A percentile compares a stretch with the other conserved stretches of the same genome.
Evolutionary conservation across 768 basidiomycete species (phyloP).

Genomic region (Leccinum fibrillosum): DNA sequence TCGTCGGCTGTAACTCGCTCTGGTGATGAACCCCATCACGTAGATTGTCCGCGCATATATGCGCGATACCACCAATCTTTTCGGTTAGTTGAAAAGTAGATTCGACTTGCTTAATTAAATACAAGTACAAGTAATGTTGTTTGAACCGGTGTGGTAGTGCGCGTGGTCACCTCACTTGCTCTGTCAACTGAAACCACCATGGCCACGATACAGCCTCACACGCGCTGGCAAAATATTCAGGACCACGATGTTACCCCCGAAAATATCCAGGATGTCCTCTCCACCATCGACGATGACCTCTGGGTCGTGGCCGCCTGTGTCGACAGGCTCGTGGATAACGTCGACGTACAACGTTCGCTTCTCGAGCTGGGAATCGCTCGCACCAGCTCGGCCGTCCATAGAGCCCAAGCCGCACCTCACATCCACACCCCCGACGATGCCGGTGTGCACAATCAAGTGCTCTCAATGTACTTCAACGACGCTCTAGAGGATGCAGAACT

Average conservation of each 20-base stretch:
- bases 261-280: conserved; percentile 46
- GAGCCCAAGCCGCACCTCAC: conserved; percentile 40
- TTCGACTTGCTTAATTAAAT: conserved; percentile 12
- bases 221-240: conserved; percentile 53
- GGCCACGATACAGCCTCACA: conserved; percentile 38
- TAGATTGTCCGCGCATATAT: conserved; percentile 1
- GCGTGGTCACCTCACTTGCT: background rate
- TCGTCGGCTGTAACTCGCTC: conserved; percentile 9
- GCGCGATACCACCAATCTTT: conserved; percentile 7
- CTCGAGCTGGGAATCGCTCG: conserved; percentile 63
- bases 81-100: conserved; percentile 28
- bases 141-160: background rate
- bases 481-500: conserved; percentile 61
- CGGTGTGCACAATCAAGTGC: conserved; percentile 18
- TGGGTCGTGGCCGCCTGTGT: conserved; percentile 77
- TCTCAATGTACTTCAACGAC: conserved; percentile 54
- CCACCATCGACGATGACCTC: conserved; percentile 56
- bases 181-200: conserved; percentile 23
- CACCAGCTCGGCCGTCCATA: conserved; percentile 46
- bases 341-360: conserved; percentile 51
- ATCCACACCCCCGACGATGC: conserved; percentile 17
- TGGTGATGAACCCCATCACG: conserved; percentile 14
- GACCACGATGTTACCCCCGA: conserved; percentile 59
- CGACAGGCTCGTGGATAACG: conserved; percentile 63
- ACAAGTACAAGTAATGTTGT: conserved; percentile 4